Base-by-base conservation (phyloP, 768 basidiomycete species). In the Boletus rubescentipes region DNA sequence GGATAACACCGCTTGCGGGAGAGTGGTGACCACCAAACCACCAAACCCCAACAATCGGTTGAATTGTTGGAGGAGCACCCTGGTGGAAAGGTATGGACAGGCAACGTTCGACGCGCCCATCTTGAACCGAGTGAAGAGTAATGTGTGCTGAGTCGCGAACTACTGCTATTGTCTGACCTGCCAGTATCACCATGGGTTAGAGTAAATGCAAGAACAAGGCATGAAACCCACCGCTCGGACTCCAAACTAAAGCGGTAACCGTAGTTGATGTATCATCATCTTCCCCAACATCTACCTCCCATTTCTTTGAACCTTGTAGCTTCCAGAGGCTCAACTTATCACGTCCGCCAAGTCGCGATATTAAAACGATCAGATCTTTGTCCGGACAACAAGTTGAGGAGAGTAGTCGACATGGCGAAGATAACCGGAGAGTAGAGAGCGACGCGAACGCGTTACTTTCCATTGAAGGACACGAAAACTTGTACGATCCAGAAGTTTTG, bases 321-420 rank as follows among this genome's bases (percentile, higher is more conserved):
- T 89, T 91, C 89, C 89, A 93, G 35, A 93, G 75, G 58, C 84
- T 83, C 64, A 92, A 68, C 55, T 83, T 79, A 63, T 91, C 88
- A 57, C 80, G 79, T 31, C 83, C 83, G 31, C 84, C 87, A 23
- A 86, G 73, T 29, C 83, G 79, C 53, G 85, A 84, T 46, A 91
- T 73, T 9, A 91, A 72, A 26, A 85, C 74, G 5, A 91, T 72
- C 38, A 92, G 75, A 69, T 93, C 91, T 68, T 92, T 93, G 73
- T 92, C 91, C 9, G 90, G 89, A 67, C 91, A 91, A 62, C 90
- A 91, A 43, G 90, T 82, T 20, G 84, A 79, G 10, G 74, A 53
- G 23, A 88, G 70, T 30, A 91, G 61, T 37, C 85, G 82, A 50
- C 80, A 81, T 30, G 80, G 73, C 8, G 80, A 73, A 7, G 85